A percentile compares a stretch with the other conserved stretches of the same genome.
Conservation (phyloP, 371 early-diverging fungal species). For the Mucor indicus region DNA sequence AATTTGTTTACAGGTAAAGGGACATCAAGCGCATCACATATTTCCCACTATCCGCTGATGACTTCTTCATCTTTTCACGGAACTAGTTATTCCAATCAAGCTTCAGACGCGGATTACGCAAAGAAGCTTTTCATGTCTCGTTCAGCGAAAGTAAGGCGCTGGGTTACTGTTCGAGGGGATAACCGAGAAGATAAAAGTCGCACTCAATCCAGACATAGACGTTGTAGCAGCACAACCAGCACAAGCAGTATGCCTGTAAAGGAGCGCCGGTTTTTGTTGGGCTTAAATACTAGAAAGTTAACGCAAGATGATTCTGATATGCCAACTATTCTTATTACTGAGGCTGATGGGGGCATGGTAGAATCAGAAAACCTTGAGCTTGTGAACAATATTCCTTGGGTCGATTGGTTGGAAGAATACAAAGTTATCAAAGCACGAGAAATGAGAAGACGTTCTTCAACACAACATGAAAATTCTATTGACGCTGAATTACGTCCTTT, state of each 20-base stretch:
- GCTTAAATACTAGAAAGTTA: too few species aligned
- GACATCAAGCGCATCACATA: too few species aligned
- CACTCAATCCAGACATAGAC: background rate
- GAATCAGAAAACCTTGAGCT: slow-evolving; percentile 2
- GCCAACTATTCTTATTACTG: slow-evolving; percentile 41
- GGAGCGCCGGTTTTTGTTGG: slow-evolving; percentile 1
- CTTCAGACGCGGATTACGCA: slow-evolving; percentile 30
- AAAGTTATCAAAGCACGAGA: slow-evolving; percentile 30
- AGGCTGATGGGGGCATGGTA: slow-evolving; percentile 5
- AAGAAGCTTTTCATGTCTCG: slow-evolving; percentile 40
- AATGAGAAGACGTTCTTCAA: slow-evolving; percentile 22
- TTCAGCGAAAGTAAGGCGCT: slow-evolving; percentile 41
- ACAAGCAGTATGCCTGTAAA: slow-evolving; percentile 3
- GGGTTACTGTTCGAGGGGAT: slow-evolving; percentile 22
- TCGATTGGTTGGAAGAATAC: slow-evolving; percentile 56
- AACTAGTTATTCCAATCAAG: background rate
- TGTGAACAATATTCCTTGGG: slow-evolving; percentile 42
- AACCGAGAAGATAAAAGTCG: slow-evolving; percentile 1
- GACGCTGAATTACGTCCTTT: background rate
- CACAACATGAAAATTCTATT: slow-evolving; percentile 5
- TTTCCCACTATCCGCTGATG: too few species aligned
- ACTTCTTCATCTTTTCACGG: slow-evolving; percentile 13
- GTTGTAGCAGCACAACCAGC: slow-evolving; percentile 10
- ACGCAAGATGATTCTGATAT: slow-evolving; percentile 21
- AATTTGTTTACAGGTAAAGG: too few species aligned